Conservation (phyloP, 1,284 basidiomycete species). For the Vanrija pseudolonga region DNA sequence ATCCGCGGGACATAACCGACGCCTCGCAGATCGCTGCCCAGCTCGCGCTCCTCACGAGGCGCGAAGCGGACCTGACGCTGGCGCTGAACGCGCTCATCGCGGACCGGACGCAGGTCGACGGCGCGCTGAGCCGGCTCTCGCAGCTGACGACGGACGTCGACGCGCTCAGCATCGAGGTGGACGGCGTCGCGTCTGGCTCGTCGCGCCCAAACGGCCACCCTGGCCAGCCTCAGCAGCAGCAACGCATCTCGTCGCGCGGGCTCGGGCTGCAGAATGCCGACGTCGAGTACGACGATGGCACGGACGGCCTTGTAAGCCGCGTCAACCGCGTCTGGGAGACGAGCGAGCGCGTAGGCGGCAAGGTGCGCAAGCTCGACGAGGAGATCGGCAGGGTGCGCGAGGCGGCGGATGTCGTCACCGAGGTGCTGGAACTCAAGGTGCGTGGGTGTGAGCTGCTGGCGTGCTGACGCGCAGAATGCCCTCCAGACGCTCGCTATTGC, state of each 20-base stretch:
- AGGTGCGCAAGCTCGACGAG: constrained; percentile 80
- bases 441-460: constrained; percentile 15
- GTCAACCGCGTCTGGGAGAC: constrained; percentile 56
- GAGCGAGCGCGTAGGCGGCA: constrained; percentile 83
- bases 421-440: constrained; percentile 89
- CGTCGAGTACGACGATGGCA: constrained; percentile 13
- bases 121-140: constrained; percentile 63
- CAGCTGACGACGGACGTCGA: constrained; percentile 64
- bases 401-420: constrained; percentile 75
- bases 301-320: constrained; percentile 42
- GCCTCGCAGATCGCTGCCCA: constrained; percentile 43
- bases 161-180: constrained; percentile 61
- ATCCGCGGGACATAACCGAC: constrained; percentile 36
- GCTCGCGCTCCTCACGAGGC: constrained; percentile 61
- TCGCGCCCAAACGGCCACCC: background rate
- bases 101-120: constrained; percentile 62
- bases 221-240: background rate
- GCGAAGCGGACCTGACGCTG: constrained; percentile 71
- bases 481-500: constrained; percentile 68
- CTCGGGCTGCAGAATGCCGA: constrained; percentile 30
- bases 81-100: constrained; percentile 71
- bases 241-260: constrained; percentile 10
- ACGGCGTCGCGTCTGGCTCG: constrained; percentile 25
- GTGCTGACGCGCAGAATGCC: constrained; percentile 59
- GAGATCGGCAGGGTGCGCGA: constrained; percentile 84